Conservation (phyloP, 2,329 filamentous ascomycete species). For the Akanthomyces lecanii region DNA sequence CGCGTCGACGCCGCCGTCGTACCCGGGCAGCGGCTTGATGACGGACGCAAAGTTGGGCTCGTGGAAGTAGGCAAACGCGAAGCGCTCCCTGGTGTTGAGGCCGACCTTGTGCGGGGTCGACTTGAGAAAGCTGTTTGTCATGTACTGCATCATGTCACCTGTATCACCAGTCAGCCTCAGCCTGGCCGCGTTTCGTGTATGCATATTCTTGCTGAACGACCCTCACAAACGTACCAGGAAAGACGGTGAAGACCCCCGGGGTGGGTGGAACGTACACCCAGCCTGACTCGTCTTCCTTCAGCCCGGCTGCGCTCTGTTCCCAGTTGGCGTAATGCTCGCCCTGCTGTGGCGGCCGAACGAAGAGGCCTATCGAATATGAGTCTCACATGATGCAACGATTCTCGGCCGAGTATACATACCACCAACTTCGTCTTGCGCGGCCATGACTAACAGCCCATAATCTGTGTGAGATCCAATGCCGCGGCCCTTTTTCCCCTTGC, state of each 20-base stretch:
- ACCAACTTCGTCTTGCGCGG: constrained; percentile 46
- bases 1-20: constrained; percentile 23
- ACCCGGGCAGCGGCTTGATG: constrained; percentile 39
- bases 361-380: constrained; percentile 32
- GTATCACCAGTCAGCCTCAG: background rate
- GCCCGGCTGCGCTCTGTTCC: constrained; percentile 40
- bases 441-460: constrained; percentile 48
- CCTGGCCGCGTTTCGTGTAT: no score
- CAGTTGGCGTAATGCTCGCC: constrained; percentile 43
- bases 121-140: constrained; percentile 41
- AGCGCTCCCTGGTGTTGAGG: constrained; percentile 44
- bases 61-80: constrained; percentile 48
- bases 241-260: constrained; percentile 43
- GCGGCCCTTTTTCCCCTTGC: constrained; percentile 45
- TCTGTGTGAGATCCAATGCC: constrained; percentile 51
- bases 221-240: constrained; percentile 35
- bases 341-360: constrained; percentile 40
- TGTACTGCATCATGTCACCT: constrained; percentile 51
- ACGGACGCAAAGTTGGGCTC: constrained; percentile 46
- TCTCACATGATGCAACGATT: background rate
- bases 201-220: background rate
- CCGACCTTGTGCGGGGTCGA: constrained; percentile 50
- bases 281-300: constrained; percentile 40
- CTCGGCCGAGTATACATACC: constrained; percentile 26
- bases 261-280: constrained; percentile 47